A percentile compares a stretch with the other conserved stretches of the same genome.
Evolutionary conservation across 2,329 filamentous ascomycete species (phyloP).

Genomic region (Trichoderma simmonsii): DNA sequence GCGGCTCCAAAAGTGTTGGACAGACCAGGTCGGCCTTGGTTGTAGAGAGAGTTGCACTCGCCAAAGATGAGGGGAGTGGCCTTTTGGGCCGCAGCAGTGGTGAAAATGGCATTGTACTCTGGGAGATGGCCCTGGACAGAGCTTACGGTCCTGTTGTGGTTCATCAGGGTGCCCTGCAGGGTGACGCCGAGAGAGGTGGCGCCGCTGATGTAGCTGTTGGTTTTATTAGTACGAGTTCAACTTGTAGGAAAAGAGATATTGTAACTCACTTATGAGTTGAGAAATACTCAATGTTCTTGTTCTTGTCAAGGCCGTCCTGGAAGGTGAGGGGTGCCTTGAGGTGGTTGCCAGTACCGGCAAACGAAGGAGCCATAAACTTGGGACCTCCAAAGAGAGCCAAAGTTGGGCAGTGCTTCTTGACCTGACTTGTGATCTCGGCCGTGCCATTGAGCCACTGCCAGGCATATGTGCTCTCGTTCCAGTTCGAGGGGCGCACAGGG

Average conservation of each 20-base stretch:
- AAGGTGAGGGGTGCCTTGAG: slow-evolving; percentile 51
- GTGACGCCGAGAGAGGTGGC: slow-evolving; percentile 59
- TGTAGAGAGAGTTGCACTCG: slow-evolving; percentile 61
- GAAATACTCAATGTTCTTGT: slow-evolving; percentile 50
- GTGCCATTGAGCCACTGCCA: slow-evolving; percentile 57
- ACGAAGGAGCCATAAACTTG: slow-evolving; percentile 52
- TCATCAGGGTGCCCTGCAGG: slow-evolving; percentile 60
- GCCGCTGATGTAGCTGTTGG: slow-evolving; percentile 57
- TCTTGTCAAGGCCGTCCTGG: slow-evolving; percentile 50
- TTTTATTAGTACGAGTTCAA: background rate
- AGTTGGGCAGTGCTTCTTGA: slow-evolving; percentile 50
- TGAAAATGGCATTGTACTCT: slow-evolving; percentile 43
- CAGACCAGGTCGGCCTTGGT: slow-evolving; percentile 58
- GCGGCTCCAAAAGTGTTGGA: slow-evolving; percentile 64
- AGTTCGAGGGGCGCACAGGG: slow-evolving; percentile 48
- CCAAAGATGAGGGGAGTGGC: slow-evolving; percentile 54
- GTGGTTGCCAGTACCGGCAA: slow-evolving; percentile 50
- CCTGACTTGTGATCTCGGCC: slow-evolving; percentile 42
- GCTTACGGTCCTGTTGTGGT: slow-evolving; percentile 52
- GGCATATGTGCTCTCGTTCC: slow-evolving; percentile 55
- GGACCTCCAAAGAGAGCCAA: slow-evolving; percentile 32
- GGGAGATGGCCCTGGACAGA: slow-evolving; percentile 48
- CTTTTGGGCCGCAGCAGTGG: background rate
- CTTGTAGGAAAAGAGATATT: background rate
- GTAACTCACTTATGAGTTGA: slow-evolving; percentile 56